Base-by-base conservation (phyloP, 768 basidiomycete genomes). In the Panaeolus papilionaceus region DNA sequence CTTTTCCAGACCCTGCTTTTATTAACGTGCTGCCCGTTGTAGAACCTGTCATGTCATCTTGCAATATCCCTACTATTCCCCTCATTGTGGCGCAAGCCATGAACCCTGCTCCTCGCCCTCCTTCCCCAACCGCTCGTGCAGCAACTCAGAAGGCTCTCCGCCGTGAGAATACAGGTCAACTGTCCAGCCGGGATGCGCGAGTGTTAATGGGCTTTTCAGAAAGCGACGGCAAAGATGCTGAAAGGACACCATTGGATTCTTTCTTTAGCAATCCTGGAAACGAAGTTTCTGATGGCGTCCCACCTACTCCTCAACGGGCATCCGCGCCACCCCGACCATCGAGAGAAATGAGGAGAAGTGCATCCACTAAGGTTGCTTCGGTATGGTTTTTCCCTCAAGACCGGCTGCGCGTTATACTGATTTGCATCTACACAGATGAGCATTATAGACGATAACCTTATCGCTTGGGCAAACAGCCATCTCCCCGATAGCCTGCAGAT, bases 61-160 rank as follows among this genome's bases (percentile, higher is more conserved):
- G 93, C 81, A 98, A 98, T 73, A 94, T 99, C 63, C 94, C 96
- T 0, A 99, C 97, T 0, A 98, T 99, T 69, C 95, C 97, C 0
- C 84, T 99, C 47, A 88, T 92, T 26, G 94, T 98, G 12, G 98
- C 98, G 0, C 96, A 99, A 80, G 89, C 96, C 2, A 95, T 99
- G 95, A 95, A 94, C 73, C 96, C 97, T 1, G 92, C 93, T 0
- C 96, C 96, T 8, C 87, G 97, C 12, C 98, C 98, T 0, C 97
- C 98, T 0, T 97, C 96, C 0, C 98, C 98, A 0, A 84, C 88
- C 0, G 91, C 92, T 14, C 89, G 95, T 16, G 94, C 88, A 20
- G 95, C 95, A 1, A 94, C 92, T 0, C 96, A 98, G 77, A 89
- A 90, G 49, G 94, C 95, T 0, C 82, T 93, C 62, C 88, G 95